Evolutionary conservation across 495 filamentous ascomycete genomes (phyloP).

Genomic region (Glarea lozoyensis): DNA sequence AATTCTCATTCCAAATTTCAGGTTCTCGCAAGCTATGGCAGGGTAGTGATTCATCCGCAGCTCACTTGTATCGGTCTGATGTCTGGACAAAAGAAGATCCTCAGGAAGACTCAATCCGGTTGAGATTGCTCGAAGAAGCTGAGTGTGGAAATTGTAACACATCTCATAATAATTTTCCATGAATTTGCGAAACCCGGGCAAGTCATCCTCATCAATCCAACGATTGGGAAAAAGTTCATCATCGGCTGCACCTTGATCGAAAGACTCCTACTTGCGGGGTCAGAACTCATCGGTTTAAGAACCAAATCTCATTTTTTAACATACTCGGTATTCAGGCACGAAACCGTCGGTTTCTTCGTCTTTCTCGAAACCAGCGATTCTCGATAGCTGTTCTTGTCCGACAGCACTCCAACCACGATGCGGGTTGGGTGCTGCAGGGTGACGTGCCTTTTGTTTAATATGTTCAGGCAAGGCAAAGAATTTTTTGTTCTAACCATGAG

Average conservation of each 20-base stretch:
- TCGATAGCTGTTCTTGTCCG: conserved; percentile 35
- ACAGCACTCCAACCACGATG: conserved; percentile 58
- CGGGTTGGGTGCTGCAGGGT: conserved; percentile 42
- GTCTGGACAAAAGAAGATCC: conserved; percentile 37
- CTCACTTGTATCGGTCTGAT: conserved; percentile 49
- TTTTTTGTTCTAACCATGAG: not conserved
- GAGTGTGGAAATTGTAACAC: conserved; percentile 33
- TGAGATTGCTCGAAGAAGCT: conserved; percentile 39
- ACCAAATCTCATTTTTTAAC: not conserved
- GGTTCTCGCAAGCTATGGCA: conserved; percentile 35
- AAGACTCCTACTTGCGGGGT: conserved; percentile 42
- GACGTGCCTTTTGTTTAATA: conserved; percentile 38
- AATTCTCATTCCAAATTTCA: conserved; percentile 27
- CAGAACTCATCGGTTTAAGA: not conserved
- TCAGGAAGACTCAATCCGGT: conserved; percentile 45
- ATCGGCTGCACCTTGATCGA: conserved; percentile 51
- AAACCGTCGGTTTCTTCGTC: not conserved
- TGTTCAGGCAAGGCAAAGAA: conserved; percentile 23
- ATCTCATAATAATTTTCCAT: conserved; percentile 46
- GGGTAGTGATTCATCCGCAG: conserved; percentile 59
- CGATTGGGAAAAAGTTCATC: conserved; percentile 47
- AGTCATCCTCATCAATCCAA: conserved; percentile 45
- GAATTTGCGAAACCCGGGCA: conserved; percentile 50
- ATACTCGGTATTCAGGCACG: not conserved
- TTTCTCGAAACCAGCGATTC: not conserved